Evolutionary conservation across 1,139 yeast genomes (phyloP).

Genomic region (Yamadazyma songkhlaensis): DNA sequence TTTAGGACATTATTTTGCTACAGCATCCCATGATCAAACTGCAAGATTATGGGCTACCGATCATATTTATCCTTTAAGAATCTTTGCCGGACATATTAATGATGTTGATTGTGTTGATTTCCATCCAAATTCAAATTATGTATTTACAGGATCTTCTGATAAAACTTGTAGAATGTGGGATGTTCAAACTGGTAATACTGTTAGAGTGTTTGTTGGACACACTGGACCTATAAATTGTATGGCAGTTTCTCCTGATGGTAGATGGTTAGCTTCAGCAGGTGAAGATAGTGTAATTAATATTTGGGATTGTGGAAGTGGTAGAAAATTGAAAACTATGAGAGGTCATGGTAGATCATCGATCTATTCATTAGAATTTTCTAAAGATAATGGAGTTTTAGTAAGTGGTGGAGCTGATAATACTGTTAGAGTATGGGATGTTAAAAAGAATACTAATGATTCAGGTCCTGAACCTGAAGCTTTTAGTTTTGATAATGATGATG

Average conservation of each 20-base stretch:
- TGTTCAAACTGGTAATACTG: slow-evolving; percentile 81
- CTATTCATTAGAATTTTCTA: slow-evolving; percentile 79
- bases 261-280: slow-evolving; percentile 95
- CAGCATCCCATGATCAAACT: slow-evolving; percentile 96
- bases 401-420: slow-evolving; percentile 94
- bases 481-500: slow-evolving; percentile 19
- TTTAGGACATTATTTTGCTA: slow-evolving; percentile 93
- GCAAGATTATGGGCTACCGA: slow-evolving; percentile 98
- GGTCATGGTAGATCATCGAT: slow-evolving; percentile 92
- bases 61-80: slow-evolving; percentile 92
- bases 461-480: slow-evolving; percentile 82
- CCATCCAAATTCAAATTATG: slow-evolving; percentile 94
- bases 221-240: slow-evolving; percentile 82
- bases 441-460: slow-evolving; percentile 75
- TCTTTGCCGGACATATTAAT: slow-evolving; percentile 95
- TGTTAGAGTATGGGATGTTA: slow-evolving; percentile 94
- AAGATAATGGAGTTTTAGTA: slow-evolving; percentile 85
- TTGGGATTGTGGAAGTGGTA: slow-evolving; percentile 95
- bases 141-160: slow-evolving; percentile 93
- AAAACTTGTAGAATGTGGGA: slow-evolving; percentile 99
- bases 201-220: slow-evolving; percentile 92
- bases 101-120: slow-evolving; percentile 95
- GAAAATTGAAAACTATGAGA: slow-evolving; percentile 75
- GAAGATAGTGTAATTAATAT: slow-evolving; percentile 87
- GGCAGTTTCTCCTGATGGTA: slow-evolving; percentile 94